Evolutionary conservation across 495 filamentous ascomycete species (phyloP), one percentile per base, ranked within the genome.

Genomic region (Penicillium angulare): DNA sequence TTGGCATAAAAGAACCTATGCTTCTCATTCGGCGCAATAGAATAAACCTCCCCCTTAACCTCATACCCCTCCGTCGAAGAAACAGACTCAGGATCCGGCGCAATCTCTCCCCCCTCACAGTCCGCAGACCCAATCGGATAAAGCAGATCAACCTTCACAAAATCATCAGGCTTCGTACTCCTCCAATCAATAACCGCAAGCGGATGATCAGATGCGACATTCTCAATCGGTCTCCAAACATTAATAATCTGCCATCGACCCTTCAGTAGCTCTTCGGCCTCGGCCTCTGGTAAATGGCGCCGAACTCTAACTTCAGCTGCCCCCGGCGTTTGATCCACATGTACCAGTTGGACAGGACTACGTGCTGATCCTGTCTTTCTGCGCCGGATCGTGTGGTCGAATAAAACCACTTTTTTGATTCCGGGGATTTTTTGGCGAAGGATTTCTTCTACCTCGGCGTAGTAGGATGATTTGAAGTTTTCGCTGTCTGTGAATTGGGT

Each of bases 311-410:
- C 65, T 26, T 59, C 74, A 0, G 84, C 80, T 0, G 86, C 86
- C 5, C 56, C 43, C 16, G 76, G 52, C 0, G 89, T 95, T 65
- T 95, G 90, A 62, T 96, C 90, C 56, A 92, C 86, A 73, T 96
- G 90, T 0, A 86, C 88, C 16, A 78, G 59, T 27, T 73, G 75
- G 1, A 95, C 89, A 6, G 90, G 88, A 16, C 66, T 67, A 20
- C 89, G 77, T 1, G 55, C 49, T 0, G 86, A 79, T 38, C 65
- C 53, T 0, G 81, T 73, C 4, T 45, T 59, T 8, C 80, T 68
- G 20, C 84, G 81, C 10, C 90, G 86, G 73, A 95, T 81, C 13
- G 89, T 93, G 74, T 96, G 88, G 79, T 96, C 90, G 78, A 96
- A 96, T 60, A 96, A 70, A 47, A 87, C 64, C 38, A 95, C 76